phyloP scores from a whole-genome alignment of 176 grass and related monocot genomes.

The Aegilops umbellulata region DNA sequence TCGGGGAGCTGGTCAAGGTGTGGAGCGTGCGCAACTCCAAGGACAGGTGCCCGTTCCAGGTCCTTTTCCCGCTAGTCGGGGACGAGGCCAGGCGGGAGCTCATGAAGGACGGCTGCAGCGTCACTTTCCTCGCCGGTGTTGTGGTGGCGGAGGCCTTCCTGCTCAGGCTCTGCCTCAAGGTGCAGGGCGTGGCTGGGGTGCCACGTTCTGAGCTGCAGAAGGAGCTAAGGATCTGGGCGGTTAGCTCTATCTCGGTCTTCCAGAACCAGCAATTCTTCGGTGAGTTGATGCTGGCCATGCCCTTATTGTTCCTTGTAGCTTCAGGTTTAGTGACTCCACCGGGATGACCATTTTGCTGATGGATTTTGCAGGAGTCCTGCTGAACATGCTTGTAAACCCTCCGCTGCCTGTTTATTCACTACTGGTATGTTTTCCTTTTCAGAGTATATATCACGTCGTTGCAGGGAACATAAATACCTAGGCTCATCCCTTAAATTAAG shows the following conservation, averaged over 20 bases:
- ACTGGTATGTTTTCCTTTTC: slow-evolving; percentile 57
- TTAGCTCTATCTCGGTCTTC: slow-evolving; percentile 85
- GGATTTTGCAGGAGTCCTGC: slow-evolving; percentile 60
- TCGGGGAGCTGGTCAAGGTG: slow-evolving; percentile 79
- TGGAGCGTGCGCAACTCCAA: slow-evolving; percentile 69
- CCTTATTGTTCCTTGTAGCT: slow-evolving; percentile 9
- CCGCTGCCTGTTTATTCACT: slow-evolving; percentile 61
- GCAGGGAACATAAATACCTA: slow-evolving; percentile 13
- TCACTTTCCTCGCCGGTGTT: slow-evolving; percentile 71
- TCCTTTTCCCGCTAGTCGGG: slow-evolving; percentile 74
- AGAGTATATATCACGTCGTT: neutral
- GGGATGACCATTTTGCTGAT: slow-evolving; percentile 13
- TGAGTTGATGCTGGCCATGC: slow-evolving; percentile 16
- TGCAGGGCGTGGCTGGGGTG: slow-evolving; percentile 43
- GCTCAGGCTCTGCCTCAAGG: slow-evolving; percentile 83
- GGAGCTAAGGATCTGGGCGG: slow-evolving; percentile 81
- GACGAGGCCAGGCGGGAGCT: slow-evolving; percentile 64
- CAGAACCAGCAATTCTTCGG: slow-evolving; percentile 83
- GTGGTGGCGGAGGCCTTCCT: slow-evolving; percentile 82
- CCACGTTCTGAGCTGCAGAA: slow-evolving; percentile 60
- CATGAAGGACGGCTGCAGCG: slow-evolving; percentile 62
- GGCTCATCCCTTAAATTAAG: slow-evolving; percentile 22
- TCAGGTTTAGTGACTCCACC: slow-evolving; percentile 18
- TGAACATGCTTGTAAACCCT: slow-evolving; percentile 70
- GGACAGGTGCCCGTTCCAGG: slow-evolving; percentile 53